phyloP scores from a whole-genome alignment of 768 basidiomycete species.

The Termitomyces sp. region DNA sequence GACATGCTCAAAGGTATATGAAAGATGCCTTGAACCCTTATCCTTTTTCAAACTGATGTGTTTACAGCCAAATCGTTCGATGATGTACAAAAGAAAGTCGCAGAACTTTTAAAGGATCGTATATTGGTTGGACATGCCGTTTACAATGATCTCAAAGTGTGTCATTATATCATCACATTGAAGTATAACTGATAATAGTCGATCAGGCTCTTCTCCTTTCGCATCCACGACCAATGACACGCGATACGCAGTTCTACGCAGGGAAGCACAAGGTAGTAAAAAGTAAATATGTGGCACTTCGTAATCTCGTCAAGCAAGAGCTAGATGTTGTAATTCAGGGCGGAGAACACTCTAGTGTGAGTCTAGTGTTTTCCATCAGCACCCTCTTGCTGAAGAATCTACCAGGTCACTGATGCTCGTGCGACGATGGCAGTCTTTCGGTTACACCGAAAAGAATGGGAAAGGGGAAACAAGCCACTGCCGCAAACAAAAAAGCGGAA shows the following conservation, averaged over 20 bases:
- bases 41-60: not conserved
- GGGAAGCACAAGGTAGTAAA: conserved; percentile 54
- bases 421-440: conserved; percentile 95
- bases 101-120: conserved; percentile 68
- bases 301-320: conserved; percentile 75
- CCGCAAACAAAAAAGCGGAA: conserved; percentile 17
- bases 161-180: conserved; percentile 7
- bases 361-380: conserved; percentile 19
- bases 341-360: conserved; percentile 88
- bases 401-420: conserved; percentile 84
- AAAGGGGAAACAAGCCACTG: conserved; percentile 40
- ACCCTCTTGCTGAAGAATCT: not conserved
- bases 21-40: not conserved
- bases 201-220: conserved; percentile 61
- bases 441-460: conserved; percentile 79
- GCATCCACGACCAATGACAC: conserved; percentile 55
- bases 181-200: conserved; percentile 2
- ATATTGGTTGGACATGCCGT: conserved; percentile 90
- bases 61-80: conserved; percentile 66
- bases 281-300: conserved; percentile 66
- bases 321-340: conserved; percentile 75
- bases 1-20: conserved; percentile 67
- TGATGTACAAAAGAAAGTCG: conserved; percentile 73
- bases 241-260: conserved; percentile 67
- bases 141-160: conserved; percentile 82